Evolutionary conservation across 176 grass and related monocot genomes (phyloP).

Genomic region (Tillandsia leiboldiana): DNA sequence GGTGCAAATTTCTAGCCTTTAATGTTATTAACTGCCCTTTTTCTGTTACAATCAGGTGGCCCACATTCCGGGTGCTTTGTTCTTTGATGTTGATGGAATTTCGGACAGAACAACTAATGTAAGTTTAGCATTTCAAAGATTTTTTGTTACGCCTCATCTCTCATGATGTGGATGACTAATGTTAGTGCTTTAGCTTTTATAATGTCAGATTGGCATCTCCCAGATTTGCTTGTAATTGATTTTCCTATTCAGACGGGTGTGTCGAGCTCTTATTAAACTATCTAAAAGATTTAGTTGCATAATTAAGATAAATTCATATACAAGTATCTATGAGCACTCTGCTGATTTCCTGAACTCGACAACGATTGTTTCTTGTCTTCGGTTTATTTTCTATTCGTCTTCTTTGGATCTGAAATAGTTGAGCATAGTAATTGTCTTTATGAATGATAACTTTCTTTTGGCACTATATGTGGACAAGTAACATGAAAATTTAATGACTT

Average conservation of each 20-base stretch:
- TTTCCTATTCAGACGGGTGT: background rate
- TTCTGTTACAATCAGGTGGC: conserved; percentile 47
- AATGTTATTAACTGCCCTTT: background rate
- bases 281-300: too few relatives aligned
- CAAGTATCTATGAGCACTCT: too few relatives aligned
- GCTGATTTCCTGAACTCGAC: too few relatives aligned
- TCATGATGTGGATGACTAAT: background rate
- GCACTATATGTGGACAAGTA: too few relatives aligned
- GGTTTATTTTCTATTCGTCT: too few relatives aligned
- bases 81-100: conserved; percentile 97
- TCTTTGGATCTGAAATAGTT: too few relatives aligned
- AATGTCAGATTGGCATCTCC: background rate
- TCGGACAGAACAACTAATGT: conserved; percentile 73
- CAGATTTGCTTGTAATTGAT: background rate
- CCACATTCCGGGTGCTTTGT: conserved; percentile 86
- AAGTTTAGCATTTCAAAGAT: conserved; percentile 20
- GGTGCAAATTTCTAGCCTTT: background rate
- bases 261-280: background rate
- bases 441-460: too few relatives aligned
- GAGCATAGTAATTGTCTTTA: too few relatives aligned
- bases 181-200: background rate
- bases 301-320: too few relatives aligned
- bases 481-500: too few relatives aligned
- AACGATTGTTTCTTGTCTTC: too few relatives aligned
- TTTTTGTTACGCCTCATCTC: background rate